Base-by-base conservation (phyloP, 495 filamentous ascomycete genomes). In the Penicillium paxilli region DNA sequence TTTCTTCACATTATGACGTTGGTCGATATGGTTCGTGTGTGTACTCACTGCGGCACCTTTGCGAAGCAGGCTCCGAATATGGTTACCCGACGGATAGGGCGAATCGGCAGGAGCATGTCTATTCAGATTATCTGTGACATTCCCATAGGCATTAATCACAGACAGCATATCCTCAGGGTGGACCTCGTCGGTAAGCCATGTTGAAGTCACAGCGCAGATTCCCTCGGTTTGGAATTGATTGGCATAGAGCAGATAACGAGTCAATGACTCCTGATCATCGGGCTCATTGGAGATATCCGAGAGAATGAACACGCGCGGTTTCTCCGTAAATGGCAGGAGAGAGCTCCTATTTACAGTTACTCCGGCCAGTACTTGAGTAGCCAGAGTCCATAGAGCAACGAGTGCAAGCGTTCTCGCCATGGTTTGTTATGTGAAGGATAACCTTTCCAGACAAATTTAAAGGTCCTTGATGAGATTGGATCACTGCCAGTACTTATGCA, bases 261-360 rank as follows among this genome's bases (percentile, higher is more conserved):
- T 58, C 23, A 73, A 55, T 2, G 69, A 73, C 40, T 70, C 68
- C 4, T 65, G 63, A 54, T 73, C 72, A 35, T 71, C 68, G 10
- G 69, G 65, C 52, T 76, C 69, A 48, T 72, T 73, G 12, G 65
- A 69, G 45, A 73, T 75, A 52, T 75, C 72, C 11, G 65, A 65
- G 21, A 75, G 58, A 49, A 75, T 67, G 49, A 70, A 68, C 26
- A 75, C 63, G 19, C 69, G 63, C 33, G 70, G 60, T 30, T 60
- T 60, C 11, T 55, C 26, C 3, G 45, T 25, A 21, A 49, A 35
- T 45, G 52, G 23, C 20, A 55, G 21, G 20, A 58, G 42, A 19
- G 37, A 25, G 28, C 46, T 54, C 11, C 23, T 45, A 14, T 58
- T 51, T 6, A 58, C 50, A 5, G 38, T 20, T 10, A 30, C 19